Base-by-base conservation (phyloP, 164 flowering plant species). In the Magnolia kwangsiensis region DNA sequence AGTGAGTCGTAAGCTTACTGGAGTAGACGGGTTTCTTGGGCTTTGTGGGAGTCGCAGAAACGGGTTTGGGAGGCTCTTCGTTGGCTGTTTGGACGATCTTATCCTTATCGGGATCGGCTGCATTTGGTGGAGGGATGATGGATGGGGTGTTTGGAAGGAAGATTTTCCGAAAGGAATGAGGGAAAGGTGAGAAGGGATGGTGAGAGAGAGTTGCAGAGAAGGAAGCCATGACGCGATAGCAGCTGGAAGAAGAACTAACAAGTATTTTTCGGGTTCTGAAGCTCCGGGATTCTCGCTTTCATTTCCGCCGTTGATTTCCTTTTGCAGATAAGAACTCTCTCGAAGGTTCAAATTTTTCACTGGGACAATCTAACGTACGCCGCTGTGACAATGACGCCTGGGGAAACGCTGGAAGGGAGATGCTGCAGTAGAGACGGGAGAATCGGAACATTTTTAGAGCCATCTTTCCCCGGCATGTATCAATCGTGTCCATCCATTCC, bases 11-110 rank as follows among this genome's bases (percentile, higher is more conserved):
- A 49, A 55, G 61, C 83, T 83, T 66, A 91, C 96, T 88, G 11
- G 96, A 91, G 75, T 86, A 91, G 27, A 90, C 92, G 5, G 93
- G 93, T 78, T 87, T 91, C 69, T 87, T 88, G 65, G 87, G 89
- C 8, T 8, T 68, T 75, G 77, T 79, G 31, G 86, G 11, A 5
- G 72, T 51, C 14, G 83, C 18, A 71, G 84, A 68, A 19, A 81
- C 79, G 37, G 85, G 63, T 50, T 74, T 72, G 11, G 81, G 64
- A 23, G 81, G 59, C 10, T 78, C 85, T 55, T 78, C 78, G 18
- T 68, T 76, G n/a, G 80, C 64, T 23, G 81, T 70, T 79, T 85
- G 79, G 20, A 71, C 64, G 20, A 69, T 63, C 78, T 81, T 84
- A 24, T 81, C 81, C 77, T 79, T 84, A 55, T 78, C 84, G 6